Evolutionary conservation across 2,329 filamentous ascomycete genomes (phyloP).

Genomic region (Fusarium sp.): DNA sequence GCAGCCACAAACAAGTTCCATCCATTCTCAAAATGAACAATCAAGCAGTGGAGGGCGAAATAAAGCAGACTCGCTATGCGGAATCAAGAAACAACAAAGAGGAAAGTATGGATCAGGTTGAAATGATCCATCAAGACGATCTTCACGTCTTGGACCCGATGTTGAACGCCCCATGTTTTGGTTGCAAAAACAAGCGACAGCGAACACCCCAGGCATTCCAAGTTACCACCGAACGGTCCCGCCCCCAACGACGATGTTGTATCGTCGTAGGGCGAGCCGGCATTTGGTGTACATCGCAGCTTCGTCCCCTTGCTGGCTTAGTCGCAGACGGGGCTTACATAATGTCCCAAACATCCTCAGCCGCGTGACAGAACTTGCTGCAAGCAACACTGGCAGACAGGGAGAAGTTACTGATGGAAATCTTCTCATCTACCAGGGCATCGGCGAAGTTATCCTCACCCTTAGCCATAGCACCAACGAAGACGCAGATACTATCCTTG

Average conservation of each 20-base stretch:
- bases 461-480: conserved; percentile 98
- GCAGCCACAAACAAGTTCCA: neutral
- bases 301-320: conserved; percentile 30
- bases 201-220: conserved; percentile 76
- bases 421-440: conserved; percentile 93
- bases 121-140: conserved; percentile 71
- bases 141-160: conserved; percentile 74
- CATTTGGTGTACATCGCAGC: conserved; percentile 43
- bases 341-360: conserved; percentile 95
- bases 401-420: conserved; percentile 98
- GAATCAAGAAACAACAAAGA: conserved; percentile 35
- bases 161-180: conserved; percentile 86
- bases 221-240: conserved; percentile 61
- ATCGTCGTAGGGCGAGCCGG: conserved; percentile 67
- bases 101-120: conserved; percentile 68
- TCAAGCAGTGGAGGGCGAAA: conserved; percentile 18
- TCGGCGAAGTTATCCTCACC: conserved; percentile 96
- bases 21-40: conserved; percentile 6
- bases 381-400: conserved; percentile 97
- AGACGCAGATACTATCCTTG: conserved; percentile 96
- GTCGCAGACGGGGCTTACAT: conserved; percentile 66
- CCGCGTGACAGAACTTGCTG: conserved; percentile 99
- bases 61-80: conserved; percentile 30
- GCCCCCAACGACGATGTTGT: conserved; percentile 74
- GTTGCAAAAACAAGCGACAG: conserved; percentile 88